A percentile compares a stretch with the other conserved stretches of the same genome.
These are phyloP conservation scores for Wallacemonas sp. DNA, from an alignment of 208 protist species.

Conservation along the genomic window DNA sequence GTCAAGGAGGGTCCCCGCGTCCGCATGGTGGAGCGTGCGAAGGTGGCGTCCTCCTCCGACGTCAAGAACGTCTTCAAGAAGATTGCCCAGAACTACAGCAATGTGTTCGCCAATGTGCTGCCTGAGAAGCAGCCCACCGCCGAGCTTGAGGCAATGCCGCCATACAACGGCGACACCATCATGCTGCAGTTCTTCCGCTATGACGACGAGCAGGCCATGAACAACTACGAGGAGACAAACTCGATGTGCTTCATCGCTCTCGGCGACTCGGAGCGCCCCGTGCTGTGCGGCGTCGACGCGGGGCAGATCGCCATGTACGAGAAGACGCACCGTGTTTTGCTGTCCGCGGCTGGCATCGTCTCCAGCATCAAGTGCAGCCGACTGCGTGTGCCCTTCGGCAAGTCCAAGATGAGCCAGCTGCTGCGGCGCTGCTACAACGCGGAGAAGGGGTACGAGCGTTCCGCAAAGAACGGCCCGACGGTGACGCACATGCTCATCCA, in stretches of 20 bases:
- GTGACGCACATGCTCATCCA: constrained; percentile 81
- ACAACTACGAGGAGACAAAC: constrained; percentile 75
- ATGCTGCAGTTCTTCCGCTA: constrained; percentile 84
- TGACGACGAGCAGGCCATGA: constrained; percentile 61
- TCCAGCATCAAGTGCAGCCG: constrained; percentile 90
- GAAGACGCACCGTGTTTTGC: constrained; percentile 70
- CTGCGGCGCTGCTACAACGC: constrained; percentile 89
- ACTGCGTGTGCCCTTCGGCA: constrained; percentile 91
- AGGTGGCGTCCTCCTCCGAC: constrained; percentile 53
- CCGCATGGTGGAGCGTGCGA: constrained; percentile 69
- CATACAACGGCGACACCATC: constrained; percentile 84
- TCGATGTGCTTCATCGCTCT: constrained; percentile 84
- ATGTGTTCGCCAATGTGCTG: constrained; percentile 74
- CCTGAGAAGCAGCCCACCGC: constrained; percentile 72
- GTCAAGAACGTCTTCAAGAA: constrained; percentile 53
- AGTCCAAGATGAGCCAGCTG: constrained; percentile 88
- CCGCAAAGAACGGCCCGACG: constrained; percentile 69
- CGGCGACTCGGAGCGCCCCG: constrained; percentile 83
- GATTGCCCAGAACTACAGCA: constrained; percentile 76
- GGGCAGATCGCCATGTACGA: constrained; percentile 65
- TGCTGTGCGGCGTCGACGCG: constrained; percentile 82
- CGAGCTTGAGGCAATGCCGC: constrained; percentile 80
- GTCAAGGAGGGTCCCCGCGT: constrained; percentile 87
- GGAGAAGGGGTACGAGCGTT: constrained; percentile 82
- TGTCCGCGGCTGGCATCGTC: constrained; percentile 79